Conservation (phyloP, 2,329 filamentous ascomycete genomes). For the Alternaria hordeiaustralica region DNA sequence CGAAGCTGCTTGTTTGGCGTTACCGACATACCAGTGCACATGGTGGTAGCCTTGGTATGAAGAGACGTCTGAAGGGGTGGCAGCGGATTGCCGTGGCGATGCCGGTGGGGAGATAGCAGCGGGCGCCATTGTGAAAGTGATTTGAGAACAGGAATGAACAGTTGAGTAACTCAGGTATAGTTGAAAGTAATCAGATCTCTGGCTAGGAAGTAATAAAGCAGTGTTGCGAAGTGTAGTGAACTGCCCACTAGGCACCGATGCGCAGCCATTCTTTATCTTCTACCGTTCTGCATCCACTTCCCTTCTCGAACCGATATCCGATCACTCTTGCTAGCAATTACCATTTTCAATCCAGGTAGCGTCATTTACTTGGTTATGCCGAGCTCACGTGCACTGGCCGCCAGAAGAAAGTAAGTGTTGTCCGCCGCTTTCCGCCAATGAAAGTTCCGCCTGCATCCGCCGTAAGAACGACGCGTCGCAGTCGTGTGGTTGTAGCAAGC, state of each 20-base stretch:
- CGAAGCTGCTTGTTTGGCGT: constrained; percentile 90
- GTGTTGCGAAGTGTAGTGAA: not conserved
- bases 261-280: constrained; percentile 23
- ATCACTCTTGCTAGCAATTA: constrained; percentile 17
- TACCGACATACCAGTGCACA: constrained; percentile 95
- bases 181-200: not conserved
- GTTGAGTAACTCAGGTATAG: not conserved
- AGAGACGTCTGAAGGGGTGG: constrained; percentile 46
- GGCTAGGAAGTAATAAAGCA: not conserved
- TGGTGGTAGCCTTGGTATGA: constrained; percentile 87
- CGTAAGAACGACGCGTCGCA: not conserved
- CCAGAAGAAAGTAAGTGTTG: constrained; percentile 18
- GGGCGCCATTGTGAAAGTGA: constrained; percentile 35
- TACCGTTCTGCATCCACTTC: constrained; percentile 19
- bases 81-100: constrained; percentile 36
- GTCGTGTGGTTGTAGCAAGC: not conserved
- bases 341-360: constrained; percentile 21
- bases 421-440: constrained; percentile 29
- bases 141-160: not conserved
- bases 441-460: constrained; percentile 30
- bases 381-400: constrained; percentile 33
- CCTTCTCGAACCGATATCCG: constrained; percentile 36
- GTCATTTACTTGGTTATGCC: constrained; percentile 34
- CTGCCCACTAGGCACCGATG: constrained; percentile 3
- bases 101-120: constrained; percentile 52